Percentiles rank a stretch among this genome's conserved stretches.
Conservation (phyloP, 2,329 filamentous ascomycete species). For the Blumeria hordei region DNA sequence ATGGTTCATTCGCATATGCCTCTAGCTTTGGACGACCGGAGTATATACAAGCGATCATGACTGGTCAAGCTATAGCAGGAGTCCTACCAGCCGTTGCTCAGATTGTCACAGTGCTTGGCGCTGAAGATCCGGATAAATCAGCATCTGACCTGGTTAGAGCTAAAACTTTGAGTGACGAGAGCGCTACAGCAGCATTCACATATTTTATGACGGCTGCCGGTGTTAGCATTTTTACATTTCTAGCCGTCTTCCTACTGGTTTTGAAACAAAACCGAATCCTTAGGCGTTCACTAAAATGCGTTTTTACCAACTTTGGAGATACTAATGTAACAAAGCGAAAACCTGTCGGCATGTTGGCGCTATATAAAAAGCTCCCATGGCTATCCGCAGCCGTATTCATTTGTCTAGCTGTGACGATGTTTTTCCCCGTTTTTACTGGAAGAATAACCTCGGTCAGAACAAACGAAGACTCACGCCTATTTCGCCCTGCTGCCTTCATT, state of each 20-base stretch:
- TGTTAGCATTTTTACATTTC: constrained; percentile 44
- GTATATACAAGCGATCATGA: constrained; percentile 94
- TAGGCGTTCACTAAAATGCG: constrained; percentile 26
- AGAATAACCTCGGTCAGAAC: constrained; percentile 29
- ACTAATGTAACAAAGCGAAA: constrained; percentile 25
- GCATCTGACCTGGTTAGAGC: constrained; percentile 6
- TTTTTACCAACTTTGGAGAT: constrained; percentile 26
- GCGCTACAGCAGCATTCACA: constrained; percentile 52
- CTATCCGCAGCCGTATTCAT: constrained; percentile 53
- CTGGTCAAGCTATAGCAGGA: constrained; percentile 75
- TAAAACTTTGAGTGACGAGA: constrained; percentile 18
- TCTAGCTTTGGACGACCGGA: constrained; percentile 62
- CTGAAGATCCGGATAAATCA: constrained; percentile 22
- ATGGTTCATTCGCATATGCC: constrained; percentile 81
- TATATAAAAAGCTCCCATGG: constrained; percentile 61
- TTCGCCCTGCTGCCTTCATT: constrained; percentile 59
- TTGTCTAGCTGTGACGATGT: constrained; percentile 72
- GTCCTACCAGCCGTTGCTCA: constrained; percentile 75
- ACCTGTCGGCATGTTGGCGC: constrained; percentile 31
- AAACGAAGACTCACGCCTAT: constrained; percentile 27
- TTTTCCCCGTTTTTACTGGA: constrained; percentile 77
- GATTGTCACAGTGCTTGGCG: constrained; percentile 54
- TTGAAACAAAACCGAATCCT: constrained; percentile 30
- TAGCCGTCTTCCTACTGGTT: constrained; percentile 52
- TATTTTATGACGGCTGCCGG: constrained; percentile 77